phyloP scores from a whole-genome alignment of 805 yeast species.

The Saturnispora dispora region DNA sequence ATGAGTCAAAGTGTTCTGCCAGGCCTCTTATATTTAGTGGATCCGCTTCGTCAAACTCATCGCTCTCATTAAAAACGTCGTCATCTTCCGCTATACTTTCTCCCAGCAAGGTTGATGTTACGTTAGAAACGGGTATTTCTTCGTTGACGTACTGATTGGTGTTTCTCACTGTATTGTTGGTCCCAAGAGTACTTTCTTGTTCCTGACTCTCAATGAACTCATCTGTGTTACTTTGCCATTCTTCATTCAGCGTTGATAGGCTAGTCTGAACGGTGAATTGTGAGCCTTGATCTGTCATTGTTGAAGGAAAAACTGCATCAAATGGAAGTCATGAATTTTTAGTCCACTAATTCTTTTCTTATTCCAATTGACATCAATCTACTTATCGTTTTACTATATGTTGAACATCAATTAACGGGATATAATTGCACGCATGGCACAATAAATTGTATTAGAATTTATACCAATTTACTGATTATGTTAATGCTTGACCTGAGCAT shows the following conservation, averaged over 20 bases:
- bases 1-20: constrained; percentile 54
- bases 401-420: too few relatives aligned
- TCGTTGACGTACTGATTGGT: neutral
- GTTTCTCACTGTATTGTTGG: neutral
- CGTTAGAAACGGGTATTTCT: neutral
- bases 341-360: neutral
- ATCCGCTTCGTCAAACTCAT: constrained; percentile 33
- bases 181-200: neutral
- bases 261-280: neutral
- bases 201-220: neutral
- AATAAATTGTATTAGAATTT: too few relatives aligned
- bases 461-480: too few relatives aligned
- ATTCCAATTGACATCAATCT: too few relatives aligned
- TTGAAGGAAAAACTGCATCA: neutral
- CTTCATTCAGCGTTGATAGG: neutral
- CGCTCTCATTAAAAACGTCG: constrained; percentile 3
- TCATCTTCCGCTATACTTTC: neutral
- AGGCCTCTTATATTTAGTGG: constrained; percentile 54
- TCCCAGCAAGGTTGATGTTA: neutral
- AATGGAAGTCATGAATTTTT: neutral
- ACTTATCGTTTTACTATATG: too few relatives aligned
- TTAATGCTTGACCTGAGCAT: too few relatives aligned
- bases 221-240: neutral
- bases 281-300: neutral
- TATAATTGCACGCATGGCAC: too few relatives aligned